Conservation (phyloP, 2,329 filamentous ascomycete genomes). For the Fusarium gaditjirri region DNA sequence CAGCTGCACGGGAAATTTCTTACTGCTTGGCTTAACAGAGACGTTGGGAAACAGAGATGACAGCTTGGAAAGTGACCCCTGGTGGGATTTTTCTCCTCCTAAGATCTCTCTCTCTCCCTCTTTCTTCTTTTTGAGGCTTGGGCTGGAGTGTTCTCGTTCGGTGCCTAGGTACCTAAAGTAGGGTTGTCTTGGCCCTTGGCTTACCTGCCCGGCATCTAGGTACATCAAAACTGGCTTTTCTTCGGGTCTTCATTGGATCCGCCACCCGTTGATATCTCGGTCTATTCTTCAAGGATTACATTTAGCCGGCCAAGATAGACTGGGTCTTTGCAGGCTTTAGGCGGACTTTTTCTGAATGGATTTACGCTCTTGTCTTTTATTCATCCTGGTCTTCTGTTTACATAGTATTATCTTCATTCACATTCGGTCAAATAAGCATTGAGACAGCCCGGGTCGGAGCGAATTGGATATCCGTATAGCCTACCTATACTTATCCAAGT, state of each 20-base stretch:
- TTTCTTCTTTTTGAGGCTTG: constrained; percentile 11
- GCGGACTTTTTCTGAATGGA: constrained; percentile 12
- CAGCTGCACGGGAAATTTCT: constrained; percentile 20
- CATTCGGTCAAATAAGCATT: constrained; percentile 12
- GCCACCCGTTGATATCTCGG: constrained; percentile 44
- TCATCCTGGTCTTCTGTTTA: not conserved
- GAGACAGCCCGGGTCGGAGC: not conserved
- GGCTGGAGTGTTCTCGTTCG: constrained; percentile 35
- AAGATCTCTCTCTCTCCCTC: not conserved
- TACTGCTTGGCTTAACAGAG: not conserved
- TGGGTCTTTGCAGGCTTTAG: constrained; percentile 27
- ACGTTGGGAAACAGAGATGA: not conserved
- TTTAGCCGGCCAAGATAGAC: constrained; percentile 38
- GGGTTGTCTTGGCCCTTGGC: constrained; percentile 22
- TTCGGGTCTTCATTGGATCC: constrained; percentile 35
- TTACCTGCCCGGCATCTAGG: not conserved
- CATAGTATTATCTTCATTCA: not conserved
- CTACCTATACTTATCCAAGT: constrained; percentile 4
- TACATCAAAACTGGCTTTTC: constrained; percentile 19
- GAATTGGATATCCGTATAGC: constrained; percentile 2
- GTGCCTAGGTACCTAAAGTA: not conserved
- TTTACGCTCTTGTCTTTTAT: not conserved
- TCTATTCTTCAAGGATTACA: constrained; percentile 34
- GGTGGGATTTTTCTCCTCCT: not conserved
- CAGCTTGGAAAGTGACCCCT: constrained; percentile 15